A percentile compares a stretch with the other conserved stretches of the same genome.
Evolutionary conservation across 768 basidiomycete genomes (phyloP).

Genomic region (Kwoniella pini): DNA sequence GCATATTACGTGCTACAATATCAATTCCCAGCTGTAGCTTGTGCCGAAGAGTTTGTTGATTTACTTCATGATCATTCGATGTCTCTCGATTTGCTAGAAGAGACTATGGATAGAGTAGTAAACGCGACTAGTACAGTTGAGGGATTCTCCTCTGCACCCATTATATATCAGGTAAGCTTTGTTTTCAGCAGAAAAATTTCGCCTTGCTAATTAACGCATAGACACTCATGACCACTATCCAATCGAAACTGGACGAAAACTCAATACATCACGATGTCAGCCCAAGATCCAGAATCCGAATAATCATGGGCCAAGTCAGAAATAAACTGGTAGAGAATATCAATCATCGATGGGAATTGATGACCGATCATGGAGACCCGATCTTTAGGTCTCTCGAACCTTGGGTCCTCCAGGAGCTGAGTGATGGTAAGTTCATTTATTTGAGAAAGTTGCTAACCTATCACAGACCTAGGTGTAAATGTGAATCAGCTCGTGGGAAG

Average conservation of each 20-base stretch:
- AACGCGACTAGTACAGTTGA: constrained; percentile 63
- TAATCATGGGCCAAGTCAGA: constrained; percentile 69
- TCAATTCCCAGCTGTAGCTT: constrained; percentile 68
- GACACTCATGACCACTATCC: neutral
- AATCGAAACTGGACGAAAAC: neutral
- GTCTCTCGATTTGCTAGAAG: constrained; percentile 70
- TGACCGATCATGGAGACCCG: constrained; percentile 64
- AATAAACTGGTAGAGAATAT: constrained; percentile 72
- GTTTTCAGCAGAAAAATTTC: neutral
- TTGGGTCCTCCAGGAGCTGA: constrained; percentile 87
- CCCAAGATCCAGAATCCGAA: constrained; percentile 63
- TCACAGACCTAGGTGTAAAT: too few species aligned
- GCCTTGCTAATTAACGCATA: neutral
- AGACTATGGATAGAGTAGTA: constrained; percentile 67
- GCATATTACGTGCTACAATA: constrained; percentile 66
- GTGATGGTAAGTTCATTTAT: constrained; percentile 63
- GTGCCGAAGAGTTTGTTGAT: constrained; percentile 69
- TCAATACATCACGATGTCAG: neutral
- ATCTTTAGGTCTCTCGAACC: constrained; percentile 80
- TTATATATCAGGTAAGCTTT: constrained; percentile 65
- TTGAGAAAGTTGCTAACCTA: neutral
- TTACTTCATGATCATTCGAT: constrained; percentile 73
- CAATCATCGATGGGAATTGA: constrained; percentile 71
- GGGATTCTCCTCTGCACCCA: constrained; percentile 61
- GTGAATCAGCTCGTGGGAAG: too few species aligned